Evolutionary conservation across 164 flowering plant species (phyloP), one percentile per base, ranked within the genome.

Genomic region (Pachysandra terminalis): DNA sequence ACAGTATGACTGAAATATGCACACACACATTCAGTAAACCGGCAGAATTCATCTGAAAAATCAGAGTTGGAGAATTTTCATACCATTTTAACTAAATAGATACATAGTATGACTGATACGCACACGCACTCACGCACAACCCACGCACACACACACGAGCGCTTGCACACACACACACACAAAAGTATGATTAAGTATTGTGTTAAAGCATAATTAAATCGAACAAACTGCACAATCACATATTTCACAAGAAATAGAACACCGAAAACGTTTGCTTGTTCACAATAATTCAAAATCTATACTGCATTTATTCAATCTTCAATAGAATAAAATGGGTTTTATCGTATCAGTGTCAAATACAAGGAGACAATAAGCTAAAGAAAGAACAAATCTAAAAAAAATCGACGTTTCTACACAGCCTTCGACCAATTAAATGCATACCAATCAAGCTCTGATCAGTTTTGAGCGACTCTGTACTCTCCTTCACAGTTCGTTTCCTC

Each of bases 391-490:
- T 9, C 15, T 26, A 21, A 28, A 32, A 32, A 32, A 32, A 32
- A 32, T 32, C 37, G 37, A 7, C 37, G 5, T 32, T 32, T 32
- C 53, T 14, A 21, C 68, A 49, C 48, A 22, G 32, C 19, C 19
- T 14, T 0, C 1, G 48, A 15, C 51, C 6, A 69, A 37, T 25
- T 4, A 40, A 37, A 0, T 10, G 13, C 58, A 9, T 78, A 88
- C 93, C 93, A 64, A 88, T 84, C 75, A 86, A 74, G 63, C 72
- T 82, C 59, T 61, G 77, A 15, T 81, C 71, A 45, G 75, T n/a
- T 35, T 48, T 63, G 54, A 9, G 53, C 0, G 68, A 26, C 0
- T 69, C 56, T 16, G 57, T 67, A 0, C 81, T 66, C 13, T 73
- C 83, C 19, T 69, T 73, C 2, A 57, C 0, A 64, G 71, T 59